Percentiles rank a stretch among this genome's conserved stretches.
These are phyloP conservation scores for Glebionis coronaria DNA, from an alignment of 129 eudicot genomes.

Conservation along the genomic window DNA sequence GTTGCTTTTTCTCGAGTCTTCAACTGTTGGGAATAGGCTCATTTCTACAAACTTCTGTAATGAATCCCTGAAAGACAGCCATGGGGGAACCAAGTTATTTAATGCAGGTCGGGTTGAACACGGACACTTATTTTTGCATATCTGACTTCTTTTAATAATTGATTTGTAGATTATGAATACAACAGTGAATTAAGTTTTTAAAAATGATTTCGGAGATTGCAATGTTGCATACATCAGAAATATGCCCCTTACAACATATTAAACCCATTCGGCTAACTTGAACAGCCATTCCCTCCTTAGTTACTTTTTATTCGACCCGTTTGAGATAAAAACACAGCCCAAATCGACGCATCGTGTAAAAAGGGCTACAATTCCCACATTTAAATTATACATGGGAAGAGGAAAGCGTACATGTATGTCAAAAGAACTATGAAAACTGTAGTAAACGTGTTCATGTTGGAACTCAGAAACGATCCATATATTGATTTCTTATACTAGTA, in stretches of 20 bases:
- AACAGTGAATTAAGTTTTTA: neutral
- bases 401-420: neutral
- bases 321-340: neutral
- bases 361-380: slow-evolving; percentile 4
- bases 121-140: too few species aligned
- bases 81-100: neutral
- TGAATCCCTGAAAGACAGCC: slow-evolving; percentile 62
- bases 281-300: neutral
- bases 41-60: slow-evolving; percentile 55
- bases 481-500: neutral
- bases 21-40: slow-evolving; percentile 27
- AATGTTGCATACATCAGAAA: neutral
- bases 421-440: neutral
- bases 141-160: too few species aligned
- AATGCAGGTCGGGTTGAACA: neutral
- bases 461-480: slow-evolving; percentile 14
- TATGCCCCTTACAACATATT: neutral
- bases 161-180: too few species aligned
- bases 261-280: too few species aligned
- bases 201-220: neutral
- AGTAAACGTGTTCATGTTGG: neutral
- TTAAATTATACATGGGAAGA: neutral
- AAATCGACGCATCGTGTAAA: neutral
- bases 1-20: slow-evolving; percentile 24
- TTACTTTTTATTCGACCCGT: neutral